These are phyloP conservation scores for Candida palmyrensis DNA, from an alignment of 805 yeast species.

Conservation along the genomic window DNA sequence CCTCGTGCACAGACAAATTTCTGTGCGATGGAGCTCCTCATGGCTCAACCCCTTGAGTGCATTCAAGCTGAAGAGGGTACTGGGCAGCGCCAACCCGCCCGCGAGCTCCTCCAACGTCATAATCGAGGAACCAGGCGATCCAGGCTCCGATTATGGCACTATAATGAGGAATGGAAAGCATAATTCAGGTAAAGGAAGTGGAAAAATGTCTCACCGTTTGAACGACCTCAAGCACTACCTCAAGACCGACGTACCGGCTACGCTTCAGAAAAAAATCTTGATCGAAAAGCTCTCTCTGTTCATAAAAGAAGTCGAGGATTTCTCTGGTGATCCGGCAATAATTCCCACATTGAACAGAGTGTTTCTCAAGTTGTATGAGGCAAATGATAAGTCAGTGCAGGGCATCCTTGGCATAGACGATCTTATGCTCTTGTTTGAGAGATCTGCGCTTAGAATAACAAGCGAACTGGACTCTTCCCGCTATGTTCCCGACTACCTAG, in stretches of 20 bases:
- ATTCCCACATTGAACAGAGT: slow-evolving; percentile 17
- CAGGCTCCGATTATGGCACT: slow-evolving; percentile 1
- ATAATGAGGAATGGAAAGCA: no score
- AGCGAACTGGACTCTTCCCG: not conserved
- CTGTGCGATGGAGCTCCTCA: slow-evolving; percentile 2
- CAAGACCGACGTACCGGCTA: slow-evolving; percentile 20
- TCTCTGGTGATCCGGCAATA: slow-evolving; percentile 6
- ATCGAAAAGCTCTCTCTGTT: slow-evolving; percentile 14
- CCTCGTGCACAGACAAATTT: no score
- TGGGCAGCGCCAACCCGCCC: not conserved
- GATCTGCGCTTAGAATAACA: slow-evolving; percentile 10
- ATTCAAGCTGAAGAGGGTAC: slow-evolving; percentile 5
- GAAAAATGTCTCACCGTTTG: slow-evolving; percentile 1
- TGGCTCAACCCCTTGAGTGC: slow-evolving; percentile 16
- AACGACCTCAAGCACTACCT: slow-evolving; percentile 20
- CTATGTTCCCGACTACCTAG: slow-evolving; percentile 24
- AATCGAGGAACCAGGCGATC: slow-evolving; percentile 8
- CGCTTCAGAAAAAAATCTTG: slow-evolving; percentile 14
- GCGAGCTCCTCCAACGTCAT: slow-evolving; percentile 1
- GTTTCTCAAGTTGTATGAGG: slow-evolving; percentile 12
- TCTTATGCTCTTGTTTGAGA: slow-evolving; percentile 12
- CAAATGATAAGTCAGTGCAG: not conserved
- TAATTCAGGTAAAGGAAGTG: no score
- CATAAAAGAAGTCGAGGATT: slow-evolving; percentile 7
- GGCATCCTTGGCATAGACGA: slow-evolving; percentile 5